These are phyloP conservation scores for Solanum boliviense DNA, from an alignment of 257 asterid species.

Conservation along the genomic window DNA sequence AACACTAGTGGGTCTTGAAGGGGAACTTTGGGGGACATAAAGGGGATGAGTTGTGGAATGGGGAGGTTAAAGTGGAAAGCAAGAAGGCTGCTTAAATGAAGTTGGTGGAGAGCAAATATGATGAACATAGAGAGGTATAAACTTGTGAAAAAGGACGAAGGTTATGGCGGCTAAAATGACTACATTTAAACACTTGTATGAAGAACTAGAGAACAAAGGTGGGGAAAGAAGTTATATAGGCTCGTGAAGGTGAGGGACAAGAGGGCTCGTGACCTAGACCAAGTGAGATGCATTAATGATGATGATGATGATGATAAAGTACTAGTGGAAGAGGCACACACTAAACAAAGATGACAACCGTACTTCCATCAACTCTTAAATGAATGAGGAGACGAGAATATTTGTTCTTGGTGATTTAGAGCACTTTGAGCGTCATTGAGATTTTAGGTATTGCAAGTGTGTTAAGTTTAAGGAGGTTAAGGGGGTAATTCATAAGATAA, in stretches of 20 bases:
- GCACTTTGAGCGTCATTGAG: background rate
- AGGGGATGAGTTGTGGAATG: background rate
- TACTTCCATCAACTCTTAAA: background rate
- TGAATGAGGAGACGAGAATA: background rate
- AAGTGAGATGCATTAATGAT: background rate
- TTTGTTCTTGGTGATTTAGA: background rate
- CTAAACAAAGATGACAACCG: background rate
- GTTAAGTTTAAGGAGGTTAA: background rate
- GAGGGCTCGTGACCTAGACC: background rate
- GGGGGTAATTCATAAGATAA: background rate
- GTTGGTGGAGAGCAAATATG: background rate
- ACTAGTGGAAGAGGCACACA: background rate
- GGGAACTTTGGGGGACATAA: background rate
- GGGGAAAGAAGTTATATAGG: background rate
- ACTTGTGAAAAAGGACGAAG: background rate
- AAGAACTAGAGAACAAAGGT: background rate
- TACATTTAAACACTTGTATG: background rate
- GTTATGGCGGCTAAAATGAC: background rate
- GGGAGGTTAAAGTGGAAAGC: background rate
- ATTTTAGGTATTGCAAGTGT: background rate
- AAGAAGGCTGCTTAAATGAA: background rate
- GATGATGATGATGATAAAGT: background rate
- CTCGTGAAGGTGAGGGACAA: background rate
- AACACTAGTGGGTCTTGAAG: background rate
- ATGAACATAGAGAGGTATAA: background rate